Conservation (phyloP, 2,329 filamentous ascomycete genomes). For the Apiospora sp. region DNA sequence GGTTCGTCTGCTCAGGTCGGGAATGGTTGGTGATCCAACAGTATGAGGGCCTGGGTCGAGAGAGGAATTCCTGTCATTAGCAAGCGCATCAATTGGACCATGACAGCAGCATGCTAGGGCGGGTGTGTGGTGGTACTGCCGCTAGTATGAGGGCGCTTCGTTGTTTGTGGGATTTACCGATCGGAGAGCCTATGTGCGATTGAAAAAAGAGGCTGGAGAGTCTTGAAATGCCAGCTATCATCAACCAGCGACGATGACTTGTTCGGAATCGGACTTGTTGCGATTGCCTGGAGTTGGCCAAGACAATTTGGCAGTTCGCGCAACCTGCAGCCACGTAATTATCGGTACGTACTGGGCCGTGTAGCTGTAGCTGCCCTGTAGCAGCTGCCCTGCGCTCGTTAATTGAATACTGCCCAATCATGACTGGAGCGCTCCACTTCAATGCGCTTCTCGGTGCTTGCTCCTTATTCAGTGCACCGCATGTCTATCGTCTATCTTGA, state of each 20-base stretch:
- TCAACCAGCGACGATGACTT: constrained; percentile 12
- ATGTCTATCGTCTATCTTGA: not conserved
- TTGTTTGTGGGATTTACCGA: not conserved
- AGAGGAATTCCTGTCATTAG: constrained; percentile 14
- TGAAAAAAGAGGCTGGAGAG: not conserved
- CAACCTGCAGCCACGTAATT: constrained; percentile 7
- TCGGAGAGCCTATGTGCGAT: not conserved
- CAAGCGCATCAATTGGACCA: constrained; percentile 22
- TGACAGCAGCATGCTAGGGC: constrained; percentile 23
- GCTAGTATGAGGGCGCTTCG: not conserved
- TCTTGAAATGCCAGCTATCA: constrained; percentile 14
- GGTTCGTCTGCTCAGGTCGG: constrained; percentile 1
- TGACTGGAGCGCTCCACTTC: not conserved
- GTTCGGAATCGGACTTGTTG: constrained; percentile 4
- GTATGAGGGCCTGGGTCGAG: constrained; percentile 13
- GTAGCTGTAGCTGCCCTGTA: not conserved
- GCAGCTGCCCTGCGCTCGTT: not conserved
- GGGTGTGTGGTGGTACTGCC: not conserved
- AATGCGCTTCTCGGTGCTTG: not conserved
- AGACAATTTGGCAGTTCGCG: constrained; percentile 13
- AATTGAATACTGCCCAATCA: not conserved
- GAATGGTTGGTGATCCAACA: constrained; percentile 18
- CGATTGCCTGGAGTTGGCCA: constrained; percentile 14
- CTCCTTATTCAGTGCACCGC: constrained; percentile 5
- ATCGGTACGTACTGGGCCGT: constrained; percentile 1